A percentile compares a stretch with the other conserved stretches of the same genome.
These are phyloP conservation scores for Metschnikowia kunwiensis DNA, from an alignment of 805 yeast species.

Conservation along the genomic window DNA sequence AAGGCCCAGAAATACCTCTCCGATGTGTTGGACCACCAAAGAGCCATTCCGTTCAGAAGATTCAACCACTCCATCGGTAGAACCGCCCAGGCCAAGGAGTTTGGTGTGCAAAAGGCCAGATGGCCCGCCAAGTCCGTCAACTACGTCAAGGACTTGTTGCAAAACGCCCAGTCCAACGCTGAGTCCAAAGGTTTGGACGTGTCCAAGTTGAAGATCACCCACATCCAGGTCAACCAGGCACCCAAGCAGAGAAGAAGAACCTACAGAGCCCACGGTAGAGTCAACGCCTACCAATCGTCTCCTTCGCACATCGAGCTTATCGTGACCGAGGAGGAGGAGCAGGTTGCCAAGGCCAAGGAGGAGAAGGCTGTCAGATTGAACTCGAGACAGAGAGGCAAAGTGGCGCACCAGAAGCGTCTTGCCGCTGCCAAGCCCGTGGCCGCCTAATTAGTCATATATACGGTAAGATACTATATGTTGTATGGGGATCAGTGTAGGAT, in stretches of 20 bases:
- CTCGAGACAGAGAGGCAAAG: constrained; percentile 90
- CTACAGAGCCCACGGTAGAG: constrained; percentile 99
- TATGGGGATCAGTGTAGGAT: not conserved
- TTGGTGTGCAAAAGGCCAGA: constrained; percentile 99
- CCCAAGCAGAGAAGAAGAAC: constrained; percentile 99
- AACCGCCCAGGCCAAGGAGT: constrained; percentile 99
- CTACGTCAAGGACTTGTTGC: constrained; percentile 89
- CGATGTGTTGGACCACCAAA: constrained; percentile 95
- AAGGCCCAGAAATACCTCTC: constrained; percentile 94
- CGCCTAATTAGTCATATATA: constrained; percentile 8
- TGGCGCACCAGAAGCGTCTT: constrained; percentile 84
- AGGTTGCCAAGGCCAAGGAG: constrained; percentile 87
- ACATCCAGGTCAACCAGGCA: constrained; percentile 99
- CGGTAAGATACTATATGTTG: constrained; percentile 8
- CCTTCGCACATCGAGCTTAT: constrained; percentile 99
- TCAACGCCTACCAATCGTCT: constrained; percentile 97
- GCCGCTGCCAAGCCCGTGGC: constrained; percentile 36
- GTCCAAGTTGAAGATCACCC: constrained; percentile 89
- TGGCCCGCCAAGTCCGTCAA: constrained; percentile 99
- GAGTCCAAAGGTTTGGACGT: constrained; percentile 95
- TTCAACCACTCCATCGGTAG: constrained; percentile 95
- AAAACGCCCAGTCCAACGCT: constrained; percentile 98
- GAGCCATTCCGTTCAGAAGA: constrained; percentile 99
- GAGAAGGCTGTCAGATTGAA: constrained; percentile 65
- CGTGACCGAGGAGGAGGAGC: constrained; percentile 92